Conservation (phyloP, 371 early-diverging fungal species). For the Mortierella sp. region DNA sequence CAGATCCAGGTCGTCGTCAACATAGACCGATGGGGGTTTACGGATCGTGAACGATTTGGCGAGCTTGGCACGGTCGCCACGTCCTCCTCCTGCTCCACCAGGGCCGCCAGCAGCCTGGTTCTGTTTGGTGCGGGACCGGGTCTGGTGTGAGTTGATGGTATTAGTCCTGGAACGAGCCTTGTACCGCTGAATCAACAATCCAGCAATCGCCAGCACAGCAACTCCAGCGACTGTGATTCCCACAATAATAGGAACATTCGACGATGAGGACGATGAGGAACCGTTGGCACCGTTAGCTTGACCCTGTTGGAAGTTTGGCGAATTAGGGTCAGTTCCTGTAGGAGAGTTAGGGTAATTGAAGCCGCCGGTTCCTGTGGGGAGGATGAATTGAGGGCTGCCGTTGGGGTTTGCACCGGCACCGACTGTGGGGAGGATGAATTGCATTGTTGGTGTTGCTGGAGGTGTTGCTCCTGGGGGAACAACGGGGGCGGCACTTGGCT, state of each 20-base stretch:
- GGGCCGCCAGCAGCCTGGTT: slow-evolving; percentile 5
- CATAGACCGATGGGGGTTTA: slow-evolving; percentile 45
- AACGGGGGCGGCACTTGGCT: background rate
- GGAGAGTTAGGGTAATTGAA: slow-evolving; percentile 26
- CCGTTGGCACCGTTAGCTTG: background rate
- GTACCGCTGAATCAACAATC: slow-evolving; percentile 44
- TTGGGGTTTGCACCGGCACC: background rate
- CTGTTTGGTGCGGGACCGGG: slow-evolving; percentile 32
- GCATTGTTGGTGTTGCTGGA: background rate
- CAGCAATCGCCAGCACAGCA: slow-evolving; percentile 30
- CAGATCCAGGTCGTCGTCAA: slow-evolving; percentile 53
- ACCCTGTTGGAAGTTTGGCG: slow-evolving; percentile 32
- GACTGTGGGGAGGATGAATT: slow-evolving; percentile 2
- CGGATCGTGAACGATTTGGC: slow-evolving; percentile 57
- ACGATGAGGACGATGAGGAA: background rate
- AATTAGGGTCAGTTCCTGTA: slow-evolving; percentile 36
- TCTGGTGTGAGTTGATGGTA: slow-evolving; percentile 45
- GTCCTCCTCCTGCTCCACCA: slow-evolving; percentile 1
- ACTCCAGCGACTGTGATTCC: slow-evolving; percentile 45
- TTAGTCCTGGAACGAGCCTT: slow-evolving; percentile 31
- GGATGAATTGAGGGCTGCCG: slow-evolving; percentile 4
- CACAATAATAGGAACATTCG: slow-evolving; percentile 38
- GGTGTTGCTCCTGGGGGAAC: background rate
- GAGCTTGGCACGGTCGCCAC: slow-evolving; percentile 37
- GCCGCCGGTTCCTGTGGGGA: slow-evolving; percentile 30